Evolutionary conservation across 2,329 filamentous ascomycete genomes (phyloP).

Genomic region (Xylaria sp.): DNA sequence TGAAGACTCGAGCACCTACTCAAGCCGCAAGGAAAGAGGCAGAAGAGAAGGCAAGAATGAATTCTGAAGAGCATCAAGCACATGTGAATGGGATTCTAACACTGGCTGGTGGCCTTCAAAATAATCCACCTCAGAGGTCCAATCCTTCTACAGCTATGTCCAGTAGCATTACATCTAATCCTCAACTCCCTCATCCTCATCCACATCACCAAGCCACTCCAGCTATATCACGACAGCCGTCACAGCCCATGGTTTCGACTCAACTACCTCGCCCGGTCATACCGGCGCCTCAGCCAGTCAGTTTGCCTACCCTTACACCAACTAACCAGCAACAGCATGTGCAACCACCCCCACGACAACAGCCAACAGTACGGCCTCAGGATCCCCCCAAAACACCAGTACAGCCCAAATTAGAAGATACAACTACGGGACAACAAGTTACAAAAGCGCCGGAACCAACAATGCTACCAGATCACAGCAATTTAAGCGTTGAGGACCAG

Average conservation of each 20-base stretch:
- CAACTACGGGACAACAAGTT: slow-evolving; percentile 29
- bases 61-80: slow-evolving; percentile 68
- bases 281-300: slow-evolving; percentile 48
- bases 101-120: slow-evolving; percentile 63
- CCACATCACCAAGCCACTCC: slow-evolving; percentile 42
- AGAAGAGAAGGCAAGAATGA: slow-evolving; percentile 69
- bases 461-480: slow-evolving; percentile 35
- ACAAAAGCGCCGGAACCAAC: slow-evolving; percentile 22
- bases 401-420: slow-evolving; percentile 20
- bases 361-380: slow-evolving; percentile 27
- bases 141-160: slow-evolving; percentile 37
- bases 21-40: slow-evolving; percentile 76
- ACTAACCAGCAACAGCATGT: slow-evolving; percentile 38
- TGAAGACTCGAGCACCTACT: slow-evolving; percentile 84
- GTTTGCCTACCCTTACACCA: slow-evolving; percentile 44
- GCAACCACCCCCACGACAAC: slow-evolving; percentile 20
- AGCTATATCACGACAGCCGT: slow-evolving; percentile 37
- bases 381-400: slow-evolving; percentile 15
- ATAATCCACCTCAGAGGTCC: slow-evolving; percentile 40
- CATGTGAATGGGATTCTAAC: slow-evolving; percentile 70
- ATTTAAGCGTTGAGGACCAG: slow-evolving; percentile 45
- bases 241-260: slow-evolving; percentile 35
- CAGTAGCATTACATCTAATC: slow-evolving; percentile 40
- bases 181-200: slow-evolving; percentile 37
- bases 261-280: slow-evolving; percentile 45